Evolutionary conservation across 352 stramenopile genomes (phyloP), one percentile per base, ranked within the genome.

Genomic region (Phytopythium vexans): DNA sequence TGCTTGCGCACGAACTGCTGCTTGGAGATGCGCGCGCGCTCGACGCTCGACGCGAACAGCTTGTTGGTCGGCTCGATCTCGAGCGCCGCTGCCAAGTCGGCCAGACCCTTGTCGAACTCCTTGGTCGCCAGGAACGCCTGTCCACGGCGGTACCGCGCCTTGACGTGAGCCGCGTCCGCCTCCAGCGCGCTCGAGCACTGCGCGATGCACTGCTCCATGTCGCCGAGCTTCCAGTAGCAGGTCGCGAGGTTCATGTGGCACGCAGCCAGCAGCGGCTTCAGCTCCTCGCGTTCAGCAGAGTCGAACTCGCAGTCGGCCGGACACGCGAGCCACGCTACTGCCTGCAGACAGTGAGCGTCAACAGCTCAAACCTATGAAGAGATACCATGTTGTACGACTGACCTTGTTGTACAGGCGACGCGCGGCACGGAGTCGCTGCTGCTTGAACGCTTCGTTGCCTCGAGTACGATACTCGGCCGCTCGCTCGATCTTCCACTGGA

Each of bases 221-320:
- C 45, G 1, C 49, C 31, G 3, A 74, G 43, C 54, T 88, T 89
- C 58, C 63, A 88, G 54, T 74, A 72, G 55, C 72, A 86, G 33
- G 70, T 82, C 52, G 78, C 79, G 46, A 89, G 65, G 58, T 89
- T 89, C 15, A 62, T 60, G 31, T 84, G 77, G 37, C 77, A 85
- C 3, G 74, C 68, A 7, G 82, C 53, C 8, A 66, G 66, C 12
- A 89, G 48, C 7, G 51, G 47, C 35, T 71, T 45, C 35, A 84
- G 52, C 5, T 55, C 34, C 7, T 66, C 43, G 32, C 64, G 44
- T 56, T 92, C 78, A 0, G 71, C 43, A 0, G 8, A 6, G 12
- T 67, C 69, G 56, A 80, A 89, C 14, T 46, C 27, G 47, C 80
- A 70, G 16, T 70, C 41, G 3, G 41, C 14, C 11, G 82, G 78